These are phyloP conservation scores for Epichloe sylvatica DNA, from an alignment of 2,329 filamentous ascomycete species.

Conservation along the genomic window DNA sequence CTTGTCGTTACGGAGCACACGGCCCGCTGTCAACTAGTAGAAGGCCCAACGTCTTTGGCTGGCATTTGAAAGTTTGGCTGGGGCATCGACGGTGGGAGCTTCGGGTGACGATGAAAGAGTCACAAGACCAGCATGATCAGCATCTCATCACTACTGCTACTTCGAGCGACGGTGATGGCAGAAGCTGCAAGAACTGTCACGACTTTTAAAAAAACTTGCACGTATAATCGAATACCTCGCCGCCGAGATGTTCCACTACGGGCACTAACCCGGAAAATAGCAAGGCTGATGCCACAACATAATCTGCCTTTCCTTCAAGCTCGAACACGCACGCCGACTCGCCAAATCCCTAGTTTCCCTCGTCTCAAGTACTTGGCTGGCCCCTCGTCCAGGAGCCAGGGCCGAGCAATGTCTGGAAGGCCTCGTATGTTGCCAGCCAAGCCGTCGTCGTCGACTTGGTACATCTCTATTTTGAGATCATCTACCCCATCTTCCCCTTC, in stretches of 20 bases:
- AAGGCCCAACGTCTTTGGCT: too few relatives aligned
- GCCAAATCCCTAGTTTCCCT: not conserved
- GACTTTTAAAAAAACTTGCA: constrained; percentile 37
- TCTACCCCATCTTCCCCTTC: constrained; percentile 40
- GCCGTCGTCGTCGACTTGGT: constrained; percentile 15
- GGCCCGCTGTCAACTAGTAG: too few relatives aligned
- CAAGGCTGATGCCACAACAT: constrained; percentile 3
- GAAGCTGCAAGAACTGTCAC: constrained; percentile 23
- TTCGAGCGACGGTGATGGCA: constrained; percentile 19
- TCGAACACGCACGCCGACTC: not conserved
- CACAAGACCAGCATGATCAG: too few relatives aligned
- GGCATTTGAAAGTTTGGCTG: too few relatives aligned
- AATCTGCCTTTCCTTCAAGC: not conserved
- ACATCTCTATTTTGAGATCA: constrained; percentile 36
- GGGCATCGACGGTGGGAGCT: too few relatives aligned
- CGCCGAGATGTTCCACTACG: constrained; percentile 16
- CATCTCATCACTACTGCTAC: too few relatives aligned
- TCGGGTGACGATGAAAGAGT: too few relatives aligned
- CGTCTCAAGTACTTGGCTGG: too few relatives aligned
- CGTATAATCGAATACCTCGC: constrained; percentile 27
- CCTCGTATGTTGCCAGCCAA: too few relatives aligned
- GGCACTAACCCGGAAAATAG: constrained; percentile 6
- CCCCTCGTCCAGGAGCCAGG: too few relatives aligned
- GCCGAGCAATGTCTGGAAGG: too few relatives aligned
- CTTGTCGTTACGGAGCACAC: too few relatives aligned